phyloP scores from a whole-genome alignment of 2,329 filamentous ascomycete genomes.

The Fusarium sp. region DNA sequence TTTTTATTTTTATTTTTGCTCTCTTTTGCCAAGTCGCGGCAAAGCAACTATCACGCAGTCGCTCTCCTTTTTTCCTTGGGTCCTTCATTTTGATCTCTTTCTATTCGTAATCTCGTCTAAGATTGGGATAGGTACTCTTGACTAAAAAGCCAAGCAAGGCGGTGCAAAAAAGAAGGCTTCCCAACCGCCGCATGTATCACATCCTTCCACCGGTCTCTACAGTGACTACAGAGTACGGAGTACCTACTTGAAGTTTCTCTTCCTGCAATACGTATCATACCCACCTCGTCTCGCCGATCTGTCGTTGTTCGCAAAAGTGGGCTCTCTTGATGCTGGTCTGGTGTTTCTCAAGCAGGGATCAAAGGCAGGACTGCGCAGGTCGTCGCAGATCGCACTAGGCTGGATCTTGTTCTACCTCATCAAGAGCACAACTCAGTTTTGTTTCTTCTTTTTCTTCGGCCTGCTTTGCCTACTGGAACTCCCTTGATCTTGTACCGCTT shows the following conservation, averaged over 20 bases:
- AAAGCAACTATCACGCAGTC: background rate
- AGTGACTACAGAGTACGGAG: background rate
- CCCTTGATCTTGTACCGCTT: slow-evolving; percentile 1
- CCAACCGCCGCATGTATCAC: slow-evolving; percentile 18
- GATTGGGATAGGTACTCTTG: background rate
- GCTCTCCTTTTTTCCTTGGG: background rate
- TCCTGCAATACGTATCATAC: background rate
- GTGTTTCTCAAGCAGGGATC: slow-evolving; percentile 32
- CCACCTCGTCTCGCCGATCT: slow-evolving; percentile 27
- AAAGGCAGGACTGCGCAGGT: slow-evolving; percentile 10
- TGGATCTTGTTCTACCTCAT: slow-evolving; percentile 27
- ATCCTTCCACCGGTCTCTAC: slow-evolving; percentile 12
- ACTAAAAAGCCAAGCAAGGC: slow-evolving; percentile 32
- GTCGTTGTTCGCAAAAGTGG: slow-evolving; percentile 27
- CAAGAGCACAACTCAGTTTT: background rate
- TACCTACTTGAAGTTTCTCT: background rate
- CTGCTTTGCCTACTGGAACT: background rate
- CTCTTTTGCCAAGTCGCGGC: background rate
- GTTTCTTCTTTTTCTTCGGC: background rate
- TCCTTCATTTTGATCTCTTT: slow-evolving; percentile 10
- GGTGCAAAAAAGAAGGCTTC: slow-evolving; percentile 20
- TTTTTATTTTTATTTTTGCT: background rate
- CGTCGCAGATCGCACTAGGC: slow-evolving; percentile 25
- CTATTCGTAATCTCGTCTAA: slow-evolving; percentile 15
- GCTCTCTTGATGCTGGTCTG: slow-evolving; percentile 18